phyloP scores from a whole-genome alignment of 2,329 filamentous ascomycete species.

The Nannizziopsis arthrosporioides region DNA sequence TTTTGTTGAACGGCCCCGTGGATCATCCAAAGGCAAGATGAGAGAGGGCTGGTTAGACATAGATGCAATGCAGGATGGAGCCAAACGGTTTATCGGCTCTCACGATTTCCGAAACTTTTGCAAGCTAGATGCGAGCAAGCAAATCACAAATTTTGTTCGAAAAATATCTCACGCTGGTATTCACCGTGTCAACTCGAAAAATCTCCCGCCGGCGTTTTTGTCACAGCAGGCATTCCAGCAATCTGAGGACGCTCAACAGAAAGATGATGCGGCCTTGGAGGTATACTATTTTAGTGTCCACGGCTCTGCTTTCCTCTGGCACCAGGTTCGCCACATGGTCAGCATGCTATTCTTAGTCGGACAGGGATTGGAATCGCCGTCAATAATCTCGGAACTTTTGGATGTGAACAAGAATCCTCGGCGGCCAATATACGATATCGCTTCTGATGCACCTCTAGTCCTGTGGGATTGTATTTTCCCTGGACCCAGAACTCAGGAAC shows the following conservation, averaged over 20 bases:
- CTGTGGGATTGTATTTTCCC: conserved; percentile 95
- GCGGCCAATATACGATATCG: conserved; percentile 83
- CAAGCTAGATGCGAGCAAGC: conserved; percentile 82
- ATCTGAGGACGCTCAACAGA: conserved; percentile 13
- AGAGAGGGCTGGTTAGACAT: conserved; percentile 77
- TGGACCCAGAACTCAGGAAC: conserved; percentile 38
- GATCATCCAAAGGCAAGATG: conserved; percentile 19
- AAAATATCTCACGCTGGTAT: conserved; percentile 72
- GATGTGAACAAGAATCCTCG: conserved; percentile 59
- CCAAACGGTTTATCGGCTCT: conserved; percentile 63
- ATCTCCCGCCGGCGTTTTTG: conserved; percentile 48
- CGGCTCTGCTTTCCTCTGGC: conserved; percentile 91
- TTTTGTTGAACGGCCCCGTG: conserved; percentile 28
- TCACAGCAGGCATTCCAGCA: conserved; percentile 35
- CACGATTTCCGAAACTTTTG: conserved; percentile 98
- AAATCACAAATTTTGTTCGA: conserved; percentile 71
- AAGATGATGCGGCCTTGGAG: conserved; percentile 32
- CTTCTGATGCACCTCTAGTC: conserved; percentile 76
- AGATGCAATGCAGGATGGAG: conserved; percentile 70
- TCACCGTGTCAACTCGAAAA: conserved; percentile 49
- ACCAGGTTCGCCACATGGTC: conserved; percentile 95
- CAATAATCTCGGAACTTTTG: conserved; percentile 61
- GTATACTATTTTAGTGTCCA: conserved; percentile 82
- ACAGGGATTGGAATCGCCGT: conserved; percentile 69
- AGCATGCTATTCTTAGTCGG: conserved; percentile 82